Conservation (phyloP, 768 basidiomycete genomes). For the Boletellus ananiceps region DNA sequence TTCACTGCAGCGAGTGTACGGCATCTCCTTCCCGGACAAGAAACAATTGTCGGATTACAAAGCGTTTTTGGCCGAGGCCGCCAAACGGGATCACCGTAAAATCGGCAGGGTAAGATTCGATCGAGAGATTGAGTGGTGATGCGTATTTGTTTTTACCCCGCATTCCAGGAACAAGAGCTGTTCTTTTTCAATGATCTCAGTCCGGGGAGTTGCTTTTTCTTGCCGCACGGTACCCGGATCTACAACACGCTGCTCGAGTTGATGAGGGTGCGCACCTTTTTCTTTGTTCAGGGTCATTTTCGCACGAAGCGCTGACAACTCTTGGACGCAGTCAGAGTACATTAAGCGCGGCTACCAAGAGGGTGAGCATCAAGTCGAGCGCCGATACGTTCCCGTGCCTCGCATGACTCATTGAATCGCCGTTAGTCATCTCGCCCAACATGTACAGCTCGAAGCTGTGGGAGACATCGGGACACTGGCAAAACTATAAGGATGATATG, state of each 20-base stretch:
- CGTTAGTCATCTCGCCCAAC: constrained; percentile 90
- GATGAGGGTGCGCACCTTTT: constrained; percentile 63
- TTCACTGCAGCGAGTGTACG: constrained; percentile 92
- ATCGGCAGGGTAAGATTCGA: constrained; percentile 68
- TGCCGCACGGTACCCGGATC: constrained; percentile 94
- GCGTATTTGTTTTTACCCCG: neutral
- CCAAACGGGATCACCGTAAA: constrained; percentile 95
- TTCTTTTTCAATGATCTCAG: constrained; percentile 98
- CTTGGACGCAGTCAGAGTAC: constrained; percentile 72
- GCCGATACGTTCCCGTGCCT: too few species aligned
- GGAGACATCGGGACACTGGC: constrained; percentile 98
- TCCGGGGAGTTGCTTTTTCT: constrained; percentile 94
- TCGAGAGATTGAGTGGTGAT: neutral
- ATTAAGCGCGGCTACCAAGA: constrained; percentile 95
- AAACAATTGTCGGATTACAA: constrained; percentile 95
- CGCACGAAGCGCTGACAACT: constrained; percentile 2
- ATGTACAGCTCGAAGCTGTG: constrained; percentile 96
- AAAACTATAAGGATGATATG: constrained; percentile 98
- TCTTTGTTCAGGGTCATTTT: neutral
- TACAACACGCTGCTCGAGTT: constrained; percentile 91
- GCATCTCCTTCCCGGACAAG: constrained; percentile 98
- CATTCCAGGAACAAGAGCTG: constrained; percentile 80
- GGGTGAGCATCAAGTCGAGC: constrained; percentile 39
- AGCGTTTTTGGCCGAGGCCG: constrained; percentile 91
- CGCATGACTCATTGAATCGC: neutral